Base-by-base conservation (phyloP, 352 stramenopile species). In the Globisporangium paddicum region DNA sequence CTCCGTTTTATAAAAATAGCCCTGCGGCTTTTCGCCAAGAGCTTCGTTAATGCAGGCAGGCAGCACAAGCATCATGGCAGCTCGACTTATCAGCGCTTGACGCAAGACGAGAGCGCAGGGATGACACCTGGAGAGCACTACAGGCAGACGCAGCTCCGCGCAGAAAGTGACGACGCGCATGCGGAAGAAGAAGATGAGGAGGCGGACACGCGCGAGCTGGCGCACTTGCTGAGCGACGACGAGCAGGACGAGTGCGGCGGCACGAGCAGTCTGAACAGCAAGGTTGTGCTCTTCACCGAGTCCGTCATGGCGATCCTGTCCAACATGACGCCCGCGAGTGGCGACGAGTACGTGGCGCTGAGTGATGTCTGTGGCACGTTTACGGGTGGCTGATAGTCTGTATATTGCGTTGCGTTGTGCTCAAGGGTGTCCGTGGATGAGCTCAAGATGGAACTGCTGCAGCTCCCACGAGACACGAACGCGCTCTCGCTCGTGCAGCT, bases 151-250 rank as follows among this genome's bases (percentile, higher is more conserved):
- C 13, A 26, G 44, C 44, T 32, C 11, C 44, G 19, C 21, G 37
- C 37, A 21, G 37, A n/a, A n/a, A 14, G 5, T 6, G 37, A 44
- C 1, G 37, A 44, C 3, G 16, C 37, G 16, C 16, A 44, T 19
- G 44, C 18, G 21, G 23, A 32, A 6, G 42, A 14, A 10, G 19
- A 32, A 6, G 44, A 28, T 7, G 47, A 41, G 9, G 47, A 30
- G 19, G 6, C 28, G 13, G 77, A 85, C 35, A 72, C 63, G 16
- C 55, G 63, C 7, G 71, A 87, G 35, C 48, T 87, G 13, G 64
- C 56, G 26, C 60, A 69, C 5, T 69, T 71, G 41, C 61, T 87
- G 61, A 79, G 72, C 44, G 75, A 85, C 46, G 67, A 80, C 0
- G 46, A 71, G 0, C 35, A 47, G 10, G 26, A 61, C 6, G 34